Base-by-base conservation (phyloP, 2,329 filamentous ascomycete genomes). In the Claviceps spartinae region DNA sequence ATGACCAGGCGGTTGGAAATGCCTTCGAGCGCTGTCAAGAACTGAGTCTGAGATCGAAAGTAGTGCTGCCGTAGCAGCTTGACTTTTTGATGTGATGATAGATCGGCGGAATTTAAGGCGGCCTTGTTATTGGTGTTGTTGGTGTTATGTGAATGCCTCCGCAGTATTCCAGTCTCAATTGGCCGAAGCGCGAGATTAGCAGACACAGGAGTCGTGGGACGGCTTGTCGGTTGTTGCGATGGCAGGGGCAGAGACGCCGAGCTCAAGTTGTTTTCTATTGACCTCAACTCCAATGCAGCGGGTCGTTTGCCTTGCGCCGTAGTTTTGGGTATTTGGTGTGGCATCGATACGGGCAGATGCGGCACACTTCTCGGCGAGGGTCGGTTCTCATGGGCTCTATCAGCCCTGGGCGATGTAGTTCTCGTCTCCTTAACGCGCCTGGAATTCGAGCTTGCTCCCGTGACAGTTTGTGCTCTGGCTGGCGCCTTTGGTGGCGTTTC, bases 1-100 rank as follows among this genome's bases (percentile, higher is more conserved):
- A 85, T 76, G 5, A 93, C 85, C 45, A 93, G 71, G n/a, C 86
- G 81, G 62, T 88, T 90, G 2, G 87, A 93, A 50, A 93, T 91
- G 58, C 86, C 84, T 64, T 91, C 86, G 16, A 93, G 74, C 1
- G 87, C 87, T 3, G 82, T 85, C 55, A 93, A 64, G 62, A 93
- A 90, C 58, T 88, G 84, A 1, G 86, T 90, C 66, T 93, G 78
- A 55, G 82, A 87, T 50, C 86, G 76, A 63, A 91, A 93, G 65
- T 93, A 93, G 64, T 93, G 87, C 54, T 89, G 85, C 52, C 86
- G 75, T 55, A 93, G 64, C 9, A 89, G 68, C 48, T 82, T 81
- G n/a, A 81, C 77, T 63, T 87, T 88, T 63, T 90, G 84, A 11
- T 72, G 67, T 4, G 71, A 65, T 1, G 81, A 80, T 62, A 91